These are phyloP conservation scores for Dendrocalamus latiflorus DNA, from an alignment of 202 grass and related monocot species.

Conservation along the genomic window DNA sequence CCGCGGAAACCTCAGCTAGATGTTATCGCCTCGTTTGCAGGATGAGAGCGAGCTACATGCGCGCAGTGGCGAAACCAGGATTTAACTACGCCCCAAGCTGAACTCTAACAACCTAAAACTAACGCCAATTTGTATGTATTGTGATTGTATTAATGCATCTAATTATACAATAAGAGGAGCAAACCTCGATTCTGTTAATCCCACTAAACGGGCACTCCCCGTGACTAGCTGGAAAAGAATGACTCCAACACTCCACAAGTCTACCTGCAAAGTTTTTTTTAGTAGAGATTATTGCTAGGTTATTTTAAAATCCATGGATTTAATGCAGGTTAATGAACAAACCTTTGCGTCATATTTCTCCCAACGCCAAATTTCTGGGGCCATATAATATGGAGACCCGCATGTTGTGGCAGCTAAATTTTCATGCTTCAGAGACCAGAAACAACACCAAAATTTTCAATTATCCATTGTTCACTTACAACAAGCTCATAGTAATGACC, in stretches of 20 bases:
- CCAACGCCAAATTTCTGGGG: slow-evolving; percentile 61
- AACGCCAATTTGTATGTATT: no score
- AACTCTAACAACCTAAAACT: no score
- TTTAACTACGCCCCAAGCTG: no score
- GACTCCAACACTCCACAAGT: slow-evolving; percentile 73
- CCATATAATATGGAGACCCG: slow-evolving; percentile 78
- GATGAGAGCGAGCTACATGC: no score
- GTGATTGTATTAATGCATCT: neutral
- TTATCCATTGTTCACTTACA: slow-evolving; percentile 12
- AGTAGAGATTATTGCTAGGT: neutral
- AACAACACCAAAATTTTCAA: neutral
- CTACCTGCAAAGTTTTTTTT: slow-evolving; percentile 41
- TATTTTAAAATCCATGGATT: no score
- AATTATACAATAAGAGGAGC: neutral
- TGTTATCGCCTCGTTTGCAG: no score
- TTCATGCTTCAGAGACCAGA: slow-evolving; percentile 53
- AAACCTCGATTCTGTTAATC: slow-evolving; percentile 40
- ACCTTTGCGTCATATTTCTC: slow-evolving; percentile 71
- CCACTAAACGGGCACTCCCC: slow-evolving; percentile 52
- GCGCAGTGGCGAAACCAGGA: no score
- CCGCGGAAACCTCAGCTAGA: no score
- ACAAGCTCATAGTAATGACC: neutral
- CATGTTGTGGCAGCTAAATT: slow-evolving; percentile 69
- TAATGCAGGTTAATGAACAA: no score
- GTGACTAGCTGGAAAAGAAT: slow-evolving; percentile 77